Percentiles rank a stretch among this genome's conserved stretches.
phyloP scores from a whole-genome alignment of 331 rosid species.

The Pyrus hybrid region DNA sequence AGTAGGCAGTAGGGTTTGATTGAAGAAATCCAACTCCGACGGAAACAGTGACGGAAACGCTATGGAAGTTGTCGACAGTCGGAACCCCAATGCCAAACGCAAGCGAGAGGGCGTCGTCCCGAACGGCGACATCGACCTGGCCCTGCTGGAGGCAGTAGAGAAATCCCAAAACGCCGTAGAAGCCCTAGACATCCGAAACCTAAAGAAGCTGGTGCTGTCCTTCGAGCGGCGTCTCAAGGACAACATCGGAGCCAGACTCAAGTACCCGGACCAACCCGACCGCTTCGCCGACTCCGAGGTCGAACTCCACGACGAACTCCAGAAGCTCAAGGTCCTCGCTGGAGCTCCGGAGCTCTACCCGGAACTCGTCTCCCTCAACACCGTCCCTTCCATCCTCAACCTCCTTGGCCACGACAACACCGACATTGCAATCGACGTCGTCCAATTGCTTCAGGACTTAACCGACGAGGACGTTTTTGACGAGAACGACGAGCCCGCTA shows the following conservation, averaged over 20 bases:
- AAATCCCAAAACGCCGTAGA: conserved; percentile 54
- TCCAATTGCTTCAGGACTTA: conserved; percentile 62
- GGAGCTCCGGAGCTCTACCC: conserved; percentile 89
- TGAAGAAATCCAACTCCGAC: too few relatives aligned
- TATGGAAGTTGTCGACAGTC: background rate
- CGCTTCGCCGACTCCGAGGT: conserved; percentile 87
- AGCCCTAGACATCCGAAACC: conserved; percentile 52
- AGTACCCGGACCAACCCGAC: conserved; percentile 80
- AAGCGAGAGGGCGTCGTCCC: conserved; percentile 37
- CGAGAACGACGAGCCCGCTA: conserved; percentile 68
- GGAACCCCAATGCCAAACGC: conserved; percentile 49
- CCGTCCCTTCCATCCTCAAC: conserved; percentile 66
- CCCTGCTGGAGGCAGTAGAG: conserved; percentile 77
- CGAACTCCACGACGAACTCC: conserved; percentile 88
- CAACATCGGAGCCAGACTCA: conserved; percentile 84
- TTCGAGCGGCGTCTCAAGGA: conserved; percentile 88
- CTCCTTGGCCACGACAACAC: conserved; percentile 72
- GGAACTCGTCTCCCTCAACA: conserved; percentile 62
- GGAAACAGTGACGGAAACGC: background rate
- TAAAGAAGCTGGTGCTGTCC: conserved; percentile 68
- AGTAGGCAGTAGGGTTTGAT: too few relatives aligned
- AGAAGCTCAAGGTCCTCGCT: conserved; percentile 70
- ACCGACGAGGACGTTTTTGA: conserved; percentile 81
- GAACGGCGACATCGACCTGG: conserved; percentile 37
- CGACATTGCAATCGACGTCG: conserved; percentile 80